Base-by-base conservation (phyloP, 2,329 filamentous ascomycete species). In the Pestalotiopsis sp. region DNA sequence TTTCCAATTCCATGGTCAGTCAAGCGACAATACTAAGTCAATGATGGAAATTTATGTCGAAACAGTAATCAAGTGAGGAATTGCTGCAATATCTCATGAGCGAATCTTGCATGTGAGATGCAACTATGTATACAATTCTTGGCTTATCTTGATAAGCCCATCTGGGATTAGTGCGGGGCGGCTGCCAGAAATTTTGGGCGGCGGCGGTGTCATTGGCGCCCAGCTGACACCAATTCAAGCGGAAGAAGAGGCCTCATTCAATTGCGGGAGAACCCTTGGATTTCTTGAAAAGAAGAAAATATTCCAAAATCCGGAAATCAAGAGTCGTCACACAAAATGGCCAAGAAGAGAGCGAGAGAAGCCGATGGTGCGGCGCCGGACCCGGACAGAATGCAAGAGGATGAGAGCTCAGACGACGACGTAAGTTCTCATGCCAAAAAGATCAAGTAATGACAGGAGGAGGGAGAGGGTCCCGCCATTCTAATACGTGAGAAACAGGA, bases 401-500 rank as follows among this genome's bases (percentile, higher is more conserved):
- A 84, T 70, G 77, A 79, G 63, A 83, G 81, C 77, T 86, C 85
- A 17, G 86, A 88, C 71, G 85, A 86, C 67, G 87, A 88, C 75
- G 87, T 86, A 73, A 68, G 69, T 68, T 14, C 3, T 27, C 7
- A 36, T 36, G 31, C 31, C 31, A 36, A 36, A 36, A 36, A 36
- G 45, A 52, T 52, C 45, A 52, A 52, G 45, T 52, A 52, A 23
- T n/a, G 45, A 52, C 9, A n/a, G 45, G 20, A 52, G 45, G 11
- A 45, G 17, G n/a, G 45, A 52, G 45, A 52, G 41, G 45, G 3
- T 52, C 12, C 67, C 58, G 27, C 31, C 38, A 52, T 25, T n/a
- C 69, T 73, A 67, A 77, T 69, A 70, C 67, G 9, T 27, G 3
- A 6, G 4, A 49, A 5, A 31, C 67, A 97, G 93, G 93, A 97